Percentiles rank a stretch among this genome's conserved stretches.
phyloP scores from a whole-genome alignment of 306 rosid genomes.

The Gastrolobium bilobum region DNA sequence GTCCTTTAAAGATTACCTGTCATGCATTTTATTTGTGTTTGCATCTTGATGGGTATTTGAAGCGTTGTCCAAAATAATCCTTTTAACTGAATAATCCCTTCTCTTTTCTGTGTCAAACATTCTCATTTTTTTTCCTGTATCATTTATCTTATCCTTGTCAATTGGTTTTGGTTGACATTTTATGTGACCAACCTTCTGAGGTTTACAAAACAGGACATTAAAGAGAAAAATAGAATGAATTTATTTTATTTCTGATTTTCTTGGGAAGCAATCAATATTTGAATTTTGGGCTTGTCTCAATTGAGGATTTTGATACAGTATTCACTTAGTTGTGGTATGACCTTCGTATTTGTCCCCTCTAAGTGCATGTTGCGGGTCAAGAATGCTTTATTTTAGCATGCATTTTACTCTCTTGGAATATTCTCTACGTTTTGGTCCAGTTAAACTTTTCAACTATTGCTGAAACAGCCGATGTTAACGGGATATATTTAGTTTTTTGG shows the following conservation, averaged over 20 bases:
- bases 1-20: conserved; percentile 43
- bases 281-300: background rate
- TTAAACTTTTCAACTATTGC: conserved; percentile 3
- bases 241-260: conserved; percentile 7
- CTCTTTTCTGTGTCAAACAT: background rate
- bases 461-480: too few relatives aligned
- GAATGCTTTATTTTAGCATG: conserved; percentile 15
- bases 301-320: background rate
- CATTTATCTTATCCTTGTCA: background rate
- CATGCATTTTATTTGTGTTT: background rate
- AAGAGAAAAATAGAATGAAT: conserved; percentile 11
- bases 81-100: conserved; percentile 8
- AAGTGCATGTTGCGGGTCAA: conserved; percentile 9
- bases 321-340: conserved; percentile 14
- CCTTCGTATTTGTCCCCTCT: background rate
- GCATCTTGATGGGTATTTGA: conserved; percentile 21
- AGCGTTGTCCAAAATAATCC: conserved; percentile 8
- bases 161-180: background rate
- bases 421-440: conserved; percentile 28
- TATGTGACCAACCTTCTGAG: conserved; percentile 12
- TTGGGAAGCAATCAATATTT: conserved; percentile 1
- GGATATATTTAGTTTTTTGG: too few relatives aligned
- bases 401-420: background rate
- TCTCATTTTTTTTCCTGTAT: background rate
- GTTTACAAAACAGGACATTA: conserved; percentile 32